Conservation (phyloP, 2,329 filamentous ascomycete genomes). For the Geoglossum cookeanum region DNA sequence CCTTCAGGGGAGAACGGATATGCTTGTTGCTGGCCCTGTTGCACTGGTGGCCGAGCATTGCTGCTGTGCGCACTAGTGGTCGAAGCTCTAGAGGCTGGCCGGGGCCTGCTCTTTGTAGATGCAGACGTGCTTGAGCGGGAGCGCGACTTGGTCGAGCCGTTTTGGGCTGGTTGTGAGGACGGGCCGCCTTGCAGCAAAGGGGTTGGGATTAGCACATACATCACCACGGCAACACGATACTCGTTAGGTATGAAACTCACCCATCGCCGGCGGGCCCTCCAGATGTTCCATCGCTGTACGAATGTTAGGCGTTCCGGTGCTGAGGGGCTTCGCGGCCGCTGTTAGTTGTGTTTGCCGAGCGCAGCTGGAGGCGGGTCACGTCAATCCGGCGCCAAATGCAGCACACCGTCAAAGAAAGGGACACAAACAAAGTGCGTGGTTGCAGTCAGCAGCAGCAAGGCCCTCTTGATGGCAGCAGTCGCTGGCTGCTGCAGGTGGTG, state of each 20-base stretch:
- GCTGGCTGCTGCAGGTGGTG: not conserved
- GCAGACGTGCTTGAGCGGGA: constrained; percentile 28
- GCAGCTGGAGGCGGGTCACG: not conserved
- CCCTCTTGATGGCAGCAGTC: not conserved
- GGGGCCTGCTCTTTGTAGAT: constrained; percentile 22
- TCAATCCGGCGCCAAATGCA: not conserved
- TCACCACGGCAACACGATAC: not conserved
- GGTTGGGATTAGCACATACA: not conserved
- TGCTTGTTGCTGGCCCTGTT: constrained; percentile 18
- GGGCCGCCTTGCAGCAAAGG: not conserved
- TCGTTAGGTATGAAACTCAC: not conserved
- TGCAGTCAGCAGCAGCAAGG: not conserved
- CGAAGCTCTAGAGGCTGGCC: constrained; percentile 28
- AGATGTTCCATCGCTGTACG: not conserved
- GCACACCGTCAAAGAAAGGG: not conserved
- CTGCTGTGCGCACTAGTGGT: constrained; percentile 27
- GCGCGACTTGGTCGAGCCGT: constrained; percentile 21
- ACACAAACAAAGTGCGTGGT: not conserved
- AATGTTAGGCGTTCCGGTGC: not conserved
- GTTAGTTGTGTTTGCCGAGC: constrained; percentile 2
- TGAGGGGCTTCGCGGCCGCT: not conserved
- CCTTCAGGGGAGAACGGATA: constrained; percentile 23
- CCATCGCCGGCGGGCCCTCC: not conserved
- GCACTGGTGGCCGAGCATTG: constrained; percentile 25
- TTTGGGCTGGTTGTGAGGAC: constrained; percentile 7